Conservation (phyloP, 345 rosid species). For the Hypericum perforatum region DNA sequence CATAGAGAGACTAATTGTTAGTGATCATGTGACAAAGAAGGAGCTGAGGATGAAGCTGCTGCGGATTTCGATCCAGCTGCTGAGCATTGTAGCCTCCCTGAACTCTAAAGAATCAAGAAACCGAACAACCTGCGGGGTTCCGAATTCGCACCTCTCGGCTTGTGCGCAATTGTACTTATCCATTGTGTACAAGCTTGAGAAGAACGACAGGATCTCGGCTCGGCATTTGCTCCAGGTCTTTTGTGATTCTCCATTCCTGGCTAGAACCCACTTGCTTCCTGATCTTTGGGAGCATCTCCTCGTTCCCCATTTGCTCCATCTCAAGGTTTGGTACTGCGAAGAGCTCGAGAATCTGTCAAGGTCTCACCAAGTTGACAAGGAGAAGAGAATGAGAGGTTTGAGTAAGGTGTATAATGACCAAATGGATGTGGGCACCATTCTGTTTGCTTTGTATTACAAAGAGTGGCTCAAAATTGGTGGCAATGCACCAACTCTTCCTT, state of each 20-base stretch:
- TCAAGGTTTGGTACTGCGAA: conserved; percentile 47
- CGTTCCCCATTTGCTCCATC: conserved; percentile 62
- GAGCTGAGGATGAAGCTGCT: conserved; percentile 21
- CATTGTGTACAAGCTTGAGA: conserved; percentile 46
- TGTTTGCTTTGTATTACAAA: conserved; percentile 43
- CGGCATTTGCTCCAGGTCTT: conserved; percentile 51
- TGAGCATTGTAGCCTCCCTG: conserved; percentile 38
- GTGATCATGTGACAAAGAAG: conserved; percentile 13
- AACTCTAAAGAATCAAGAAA: conserved; percentile 27
- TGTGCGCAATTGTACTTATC: conserved; percentile 51
- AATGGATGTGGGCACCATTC: conserved; percentile 42
- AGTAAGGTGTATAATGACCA: conserved; percentile 32
- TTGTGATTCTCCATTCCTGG: conserved; percentile 40
- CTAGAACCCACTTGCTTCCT: conserved; percentile 49
- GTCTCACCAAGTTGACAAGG: conserved; percentile 15
- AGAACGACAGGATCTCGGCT: conserved; percentile 37
- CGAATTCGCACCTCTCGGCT: conserved; percentile 47
- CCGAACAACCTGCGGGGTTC: conserved; percentile 34
- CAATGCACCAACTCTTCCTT: conserved; percentile 35
- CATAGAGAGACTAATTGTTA: conserved; percentile 29
- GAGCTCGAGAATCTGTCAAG: conserved; percentile 34
- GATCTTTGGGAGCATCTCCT: conserved; percentile 64
- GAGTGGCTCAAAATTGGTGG: conserved; percentile 49
- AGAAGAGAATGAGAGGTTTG: conserved; percentile 26
- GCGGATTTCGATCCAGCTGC: conserved; percentile 26